phyloP scores from a whole-genome alignment of 805 yeast genomes.

The Ogataea paraovalis region DNA sequence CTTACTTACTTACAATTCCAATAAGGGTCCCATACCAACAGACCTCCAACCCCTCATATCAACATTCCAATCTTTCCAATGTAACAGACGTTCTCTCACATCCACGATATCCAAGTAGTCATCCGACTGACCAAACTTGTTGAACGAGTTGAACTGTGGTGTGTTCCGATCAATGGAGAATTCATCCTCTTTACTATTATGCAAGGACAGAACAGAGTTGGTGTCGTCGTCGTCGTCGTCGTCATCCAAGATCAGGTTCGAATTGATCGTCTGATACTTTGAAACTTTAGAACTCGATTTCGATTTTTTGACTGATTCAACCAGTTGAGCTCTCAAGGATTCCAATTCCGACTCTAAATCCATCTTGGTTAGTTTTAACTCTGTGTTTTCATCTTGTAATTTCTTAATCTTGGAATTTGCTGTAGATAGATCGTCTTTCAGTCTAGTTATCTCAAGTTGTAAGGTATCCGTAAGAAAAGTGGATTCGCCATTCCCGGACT shows the following conservation, averaged over 20 bases:
- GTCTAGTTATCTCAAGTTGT: slow-evolving; percentile 31
- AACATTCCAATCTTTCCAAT: slow-evolving; percentile 82
- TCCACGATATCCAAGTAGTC: slow-evolving; percentile 48
- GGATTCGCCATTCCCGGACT: slow-evolving; percentile 18
- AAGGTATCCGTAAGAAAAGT: slow-evolving; percentile 24
- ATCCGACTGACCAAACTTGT: slow-evolving; percentile 14
- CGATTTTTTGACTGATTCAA: slow-evolving; percentile 13
- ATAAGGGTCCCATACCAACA: slow-evolving; percentile 59
- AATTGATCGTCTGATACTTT: neutral
- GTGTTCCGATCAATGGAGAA: neutral
- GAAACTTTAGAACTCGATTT: slow-evolving; percentile 15
- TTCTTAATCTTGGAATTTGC: slow-evolving; percentile 7
- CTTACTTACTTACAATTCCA: slow-evolving; percentile 36
- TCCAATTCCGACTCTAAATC: slow-evolving; percentile 38
- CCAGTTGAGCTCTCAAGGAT: slow-evolving; percentile 24
- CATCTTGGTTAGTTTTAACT: slow-evolving; percentile 24
- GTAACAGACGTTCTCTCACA: slow-evolving; percentile 53
- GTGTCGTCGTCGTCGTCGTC: neutral
- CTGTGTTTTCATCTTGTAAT: slow-evolving; percentile 21
- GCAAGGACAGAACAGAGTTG: neutral
- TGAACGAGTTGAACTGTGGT: slow-evolving; percentile 16
- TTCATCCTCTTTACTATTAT: slow-evolving; percentile 4
- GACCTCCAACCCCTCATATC: slow-evolving; percentile 85
- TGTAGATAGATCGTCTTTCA: slow-evolving; percentile 28
- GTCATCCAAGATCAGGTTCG: neutral